Evolutionary conservation across 257 asterid species (phyloP).

Genomic region (Solanum arcanum): DNA sequence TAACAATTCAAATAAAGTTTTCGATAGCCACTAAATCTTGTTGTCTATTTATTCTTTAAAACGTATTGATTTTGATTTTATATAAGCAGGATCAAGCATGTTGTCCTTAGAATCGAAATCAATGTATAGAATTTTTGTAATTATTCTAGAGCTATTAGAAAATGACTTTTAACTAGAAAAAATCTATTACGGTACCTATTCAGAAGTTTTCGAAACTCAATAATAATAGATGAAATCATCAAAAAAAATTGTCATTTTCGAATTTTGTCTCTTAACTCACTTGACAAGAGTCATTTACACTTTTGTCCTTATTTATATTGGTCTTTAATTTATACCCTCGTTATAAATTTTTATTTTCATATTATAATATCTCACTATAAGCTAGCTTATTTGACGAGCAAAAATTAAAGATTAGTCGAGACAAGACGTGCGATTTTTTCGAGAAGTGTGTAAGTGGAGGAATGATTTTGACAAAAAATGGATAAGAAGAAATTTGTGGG

Average conservation of each 20-base stretch:
- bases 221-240: not conserved
- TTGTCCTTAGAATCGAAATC: not conserved
- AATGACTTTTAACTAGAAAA: not conserved
- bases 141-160: not conserved
- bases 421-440: not conserved
- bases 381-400: not conserved
- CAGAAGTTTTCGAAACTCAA: accelerated
- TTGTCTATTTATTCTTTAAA: not conserved
- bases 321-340: not conserved
- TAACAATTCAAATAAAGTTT: not conserved
- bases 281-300: not conserved
- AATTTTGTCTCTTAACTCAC: not conserved
- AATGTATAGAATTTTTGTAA: not conserved
- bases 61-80: no score
- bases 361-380: not conserved
- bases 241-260: not conserved
- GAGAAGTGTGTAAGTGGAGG: not conserved
- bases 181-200: not conserved
- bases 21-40: not conserved
- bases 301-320: not conserved
- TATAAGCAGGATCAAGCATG: not conserved
- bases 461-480: not conserved
- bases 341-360: not conserved
- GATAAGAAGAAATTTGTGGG: not conserved
- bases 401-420: not conserved